Evolutionary conservation across 2,329 filamentous ascomycete genomes (phyloP).

Genomic region (Aschersonia sp.): DNA sequence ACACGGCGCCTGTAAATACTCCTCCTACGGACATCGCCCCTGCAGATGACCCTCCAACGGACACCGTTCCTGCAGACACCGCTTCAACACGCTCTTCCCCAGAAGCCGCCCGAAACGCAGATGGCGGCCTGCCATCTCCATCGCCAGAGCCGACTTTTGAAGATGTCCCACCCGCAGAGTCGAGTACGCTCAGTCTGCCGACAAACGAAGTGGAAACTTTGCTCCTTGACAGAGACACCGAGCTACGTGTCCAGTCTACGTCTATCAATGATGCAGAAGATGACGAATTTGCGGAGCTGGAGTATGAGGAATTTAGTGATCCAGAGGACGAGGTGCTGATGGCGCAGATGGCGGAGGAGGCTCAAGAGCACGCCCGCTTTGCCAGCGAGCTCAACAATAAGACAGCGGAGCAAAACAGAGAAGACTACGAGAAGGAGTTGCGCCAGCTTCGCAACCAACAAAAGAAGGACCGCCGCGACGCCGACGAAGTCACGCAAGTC

Average conservation of each 20-base stretch:
- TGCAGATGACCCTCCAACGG: too few relatives aligned
- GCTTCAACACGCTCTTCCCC: too few relatives aligned
- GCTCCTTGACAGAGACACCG: background rate
- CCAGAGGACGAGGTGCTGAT: conserved; percentile 86
- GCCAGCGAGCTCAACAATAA: conserved; percentile 75
- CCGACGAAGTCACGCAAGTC: conserved; percentile 89
- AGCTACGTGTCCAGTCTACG: background rate
- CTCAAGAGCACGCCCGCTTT: conserved; percentile 87
- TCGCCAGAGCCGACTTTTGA: conserved; percentile 22
- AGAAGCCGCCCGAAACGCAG: background rate
- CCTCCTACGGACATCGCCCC: too few relatives aligned
- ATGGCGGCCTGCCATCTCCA: conserved; percentile 10
- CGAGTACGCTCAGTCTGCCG: background rate
- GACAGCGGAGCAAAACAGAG: conserved; percentile 51
- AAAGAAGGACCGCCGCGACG: conserved; percentile 88
- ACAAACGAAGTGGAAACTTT: background rate
- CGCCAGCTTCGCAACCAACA: conserved; percentile 83
- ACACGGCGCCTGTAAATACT: too few relatives aligned
- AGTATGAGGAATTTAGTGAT: conserved; percentile 66
- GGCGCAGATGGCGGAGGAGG: conserved; percentile 73
- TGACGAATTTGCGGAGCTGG: conserved; percentile 39
- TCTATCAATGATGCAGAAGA: conserved; percentile 6
- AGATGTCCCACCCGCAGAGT: conserved; percentile 16
- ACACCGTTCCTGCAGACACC: too few relatives aligned
- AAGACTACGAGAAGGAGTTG: conserved; percentile 77